Evolutionary conservation across 2,329 filamentous ascomycete genomes (phyloP), one percentile per base, ranked within the genome.

Genomic region (Stachybotrys echinatus): DNA sequence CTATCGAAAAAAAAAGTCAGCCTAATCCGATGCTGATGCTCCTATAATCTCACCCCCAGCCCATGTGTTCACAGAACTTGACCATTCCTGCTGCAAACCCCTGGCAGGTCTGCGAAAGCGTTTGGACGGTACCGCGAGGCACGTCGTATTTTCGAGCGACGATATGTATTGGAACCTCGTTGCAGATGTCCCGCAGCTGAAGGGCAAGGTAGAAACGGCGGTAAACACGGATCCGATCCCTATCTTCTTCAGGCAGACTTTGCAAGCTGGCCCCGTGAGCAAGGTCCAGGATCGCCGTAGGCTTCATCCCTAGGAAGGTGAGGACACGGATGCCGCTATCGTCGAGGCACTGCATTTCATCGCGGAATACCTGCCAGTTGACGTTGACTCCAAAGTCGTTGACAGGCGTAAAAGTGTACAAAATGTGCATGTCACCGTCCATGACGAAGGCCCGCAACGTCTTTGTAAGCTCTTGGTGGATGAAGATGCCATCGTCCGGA

Each of bases 81-180:
- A 91, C 81, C 74, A 90, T 89, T 4, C 87, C 87, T 2, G 85
- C 85, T 4, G 87, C 88, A 60, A 91, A 92, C 0, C 88, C 88
- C 55, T 89, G 83, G 56, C 87, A 90, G 2, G 84, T 87, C 58
- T 89, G 86, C 3, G 86, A 81, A 2, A 91, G 73, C 19, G 76
- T 87, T 65, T 92, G 88, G 12, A 91, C 81, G 5, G 79, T 76
- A 2, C 87, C 88, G 19, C 88, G 79, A 8, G 86, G 82, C 52
- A 83, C 81, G 53, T 82, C 79, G 61, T 89, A 92, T 61, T 88
- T 89, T 17, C 75, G 74, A 22, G 87, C 84, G 23, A 91, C 84
- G 3, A 75, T 69, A 55, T 88, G 81, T 27, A 91, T 76, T 0
- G 88, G 87, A 51, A 85, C 72, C 63, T 92, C 88, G 62, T 89